These are phyloP conservation scores for Sporothrix sp. DNA, from an alignment of 2,329 filamentous ascomycete species.

Conservation along the genomic window DNA sequence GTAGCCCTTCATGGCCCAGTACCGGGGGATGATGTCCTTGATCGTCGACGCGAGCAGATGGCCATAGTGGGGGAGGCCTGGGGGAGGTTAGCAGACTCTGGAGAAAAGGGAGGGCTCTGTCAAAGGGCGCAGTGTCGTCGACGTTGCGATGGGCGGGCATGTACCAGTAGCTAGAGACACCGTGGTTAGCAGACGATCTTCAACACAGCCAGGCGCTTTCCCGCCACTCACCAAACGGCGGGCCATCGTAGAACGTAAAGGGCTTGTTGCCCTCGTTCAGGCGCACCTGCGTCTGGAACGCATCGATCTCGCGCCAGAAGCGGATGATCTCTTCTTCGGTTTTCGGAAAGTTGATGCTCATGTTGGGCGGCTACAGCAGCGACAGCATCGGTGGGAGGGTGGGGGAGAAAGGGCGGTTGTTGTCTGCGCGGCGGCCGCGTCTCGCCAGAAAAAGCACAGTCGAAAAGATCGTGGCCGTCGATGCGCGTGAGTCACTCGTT, in stretches of 20 bases:
- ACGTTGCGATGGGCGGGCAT: background rate
- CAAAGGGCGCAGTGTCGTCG: background rate
- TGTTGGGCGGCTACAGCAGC: constrained; percentile 3
- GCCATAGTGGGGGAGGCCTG: constrained; percentile 42
- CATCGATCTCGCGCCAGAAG: constrained; percentile 84
- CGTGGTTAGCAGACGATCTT: background rate
- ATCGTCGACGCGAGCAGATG: constrained; percentile 87
- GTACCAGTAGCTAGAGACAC: constrained; percentile 2
- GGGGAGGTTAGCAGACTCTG: constrained; percentile 1
- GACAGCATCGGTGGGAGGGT: background rate
- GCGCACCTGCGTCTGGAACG: constrained; percentile 67
- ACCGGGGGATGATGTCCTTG: constrained; percentile 92
- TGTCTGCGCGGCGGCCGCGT: background rate
- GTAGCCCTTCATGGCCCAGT: constrained; percentile 70
- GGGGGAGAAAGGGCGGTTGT: background rate
- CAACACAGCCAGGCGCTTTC: background rate
- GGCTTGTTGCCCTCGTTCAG: constrained; percentile 71
- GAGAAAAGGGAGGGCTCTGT: background rate
- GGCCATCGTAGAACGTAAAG: constrained; percentile 93
- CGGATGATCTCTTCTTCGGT: constrained; percentile 79
- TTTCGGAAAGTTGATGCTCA: constrained; percentile 88
- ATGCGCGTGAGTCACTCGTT: constrained; percentile 10
- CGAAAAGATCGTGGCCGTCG: background rate
- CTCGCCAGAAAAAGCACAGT: background rate
- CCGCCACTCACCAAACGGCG: constrained; percentile 54